Conservation (phyloP, 805 yeast genomes). For the Kodamaea lidongshanica region DNA sequence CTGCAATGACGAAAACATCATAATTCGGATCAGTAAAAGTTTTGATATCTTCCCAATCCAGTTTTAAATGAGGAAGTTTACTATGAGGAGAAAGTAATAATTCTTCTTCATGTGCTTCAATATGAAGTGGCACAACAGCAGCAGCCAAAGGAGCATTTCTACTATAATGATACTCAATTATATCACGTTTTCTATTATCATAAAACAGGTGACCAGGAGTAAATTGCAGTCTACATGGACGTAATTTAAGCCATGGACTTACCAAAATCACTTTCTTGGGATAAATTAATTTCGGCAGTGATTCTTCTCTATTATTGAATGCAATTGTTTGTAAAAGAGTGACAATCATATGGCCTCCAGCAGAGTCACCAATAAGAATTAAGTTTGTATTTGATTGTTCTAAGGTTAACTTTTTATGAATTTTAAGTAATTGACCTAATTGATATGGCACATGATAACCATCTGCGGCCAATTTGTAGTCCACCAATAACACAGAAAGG, state of each 20-base stretch:
- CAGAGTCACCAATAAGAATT: conserved; percentile 37
- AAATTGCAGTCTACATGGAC: conserved; percentile 16
- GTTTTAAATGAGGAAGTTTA: conserved; percentile 14
- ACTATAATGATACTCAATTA: conserved; percentile 6
- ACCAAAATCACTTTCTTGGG: conserved; percentile 25
- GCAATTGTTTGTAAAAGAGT: conserved; percentile 21
- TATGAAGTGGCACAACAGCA: conserved; percentile 4
- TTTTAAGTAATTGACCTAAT: conserved; percentile 22
- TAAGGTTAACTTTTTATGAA: conserved; percentile 19
- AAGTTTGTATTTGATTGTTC: conserved; percentile 22
- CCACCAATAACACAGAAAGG: conserved; percentile 19
- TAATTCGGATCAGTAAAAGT: conserved; percentile 21
- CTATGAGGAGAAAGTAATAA: conserved; percentile 23
- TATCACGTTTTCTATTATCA: conserved; percentile 20
- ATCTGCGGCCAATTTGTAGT: conserved; percentile 23
- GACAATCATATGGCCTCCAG: conserved; percentile 36
- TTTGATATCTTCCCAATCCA: conserved; percentile 31
- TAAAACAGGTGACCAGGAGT: conserved; percentile 29
- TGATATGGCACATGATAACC: conserved; percentile 31
- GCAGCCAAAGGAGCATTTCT: conserved; percentile 5
- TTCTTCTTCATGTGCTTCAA: conserved; percentile 3
- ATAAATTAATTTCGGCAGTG: conserved; percentile 12
- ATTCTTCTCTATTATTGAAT: conserved; percentile 11
- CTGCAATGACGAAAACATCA: conserved; percentile 28
- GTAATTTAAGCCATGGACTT: conserved; percentile 36